Base-by-base conservation (phyloP, 352 stramenopile genomes). In the Phytophthora constricta region DNA sequence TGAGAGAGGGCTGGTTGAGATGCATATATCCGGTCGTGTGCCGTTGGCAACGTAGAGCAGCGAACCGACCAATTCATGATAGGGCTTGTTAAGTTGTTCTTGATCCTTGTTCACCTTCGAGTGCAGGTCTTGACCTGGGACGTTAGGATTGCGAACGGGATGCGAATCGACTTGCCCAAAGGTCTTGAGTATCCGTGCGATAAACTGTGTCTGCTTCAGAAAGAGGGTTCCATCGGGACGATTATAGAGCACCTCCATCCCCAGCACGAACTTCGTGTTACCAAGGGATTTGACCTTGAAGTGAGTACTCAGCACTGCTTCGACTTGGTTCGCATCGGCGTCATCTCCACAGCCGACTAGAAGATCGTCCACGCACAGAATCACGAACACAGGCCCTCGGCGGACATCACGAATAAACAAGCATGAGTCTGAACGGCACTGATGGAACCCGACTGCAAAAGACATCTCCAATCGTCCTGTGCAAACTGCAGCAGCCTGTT, bases 401-500 rank as follows among this genome's bases (percentile, higher is more conserved):
- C 5, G 25, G 13, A 22, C 58, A 19, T 8, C 26, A 4, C 26
- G 25, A 9, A 65, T 48, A 37, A 65, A 65, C 1, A 65, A 20
- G 25, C 58, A 58, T 23, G 56, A 16, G 25, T 58, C 58, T 7
- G 19, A 50, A 1, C 26, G 26, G 14, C 48, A 67, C 31, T 67
- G 50, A 8, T 10, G 13, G 33, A 67, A 67, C 0, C 50, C 59
- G n/a, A 55, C 28, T 9, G 0, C 49, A 9, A n/a, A 69, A 65
- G 4, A 62, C 50, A 16, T 23, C 11, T 5, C 39, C 19, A 42
- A 80, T 74, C 3, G 57, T 79, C 19, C 51, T 54, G 27, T 71
- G 68, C 64, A 84, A 8, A 69, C 62, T 1, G 45, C 55, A 23
- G 76, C 54, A 0, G 63, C 53, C 48, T 86, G 64, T 19, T 83